These are phyloP conservation scores for Macrolepiota albuminosa DNA, from an alignment of 768 basidiomycete species.

Conservation along the genomic window DNA sequence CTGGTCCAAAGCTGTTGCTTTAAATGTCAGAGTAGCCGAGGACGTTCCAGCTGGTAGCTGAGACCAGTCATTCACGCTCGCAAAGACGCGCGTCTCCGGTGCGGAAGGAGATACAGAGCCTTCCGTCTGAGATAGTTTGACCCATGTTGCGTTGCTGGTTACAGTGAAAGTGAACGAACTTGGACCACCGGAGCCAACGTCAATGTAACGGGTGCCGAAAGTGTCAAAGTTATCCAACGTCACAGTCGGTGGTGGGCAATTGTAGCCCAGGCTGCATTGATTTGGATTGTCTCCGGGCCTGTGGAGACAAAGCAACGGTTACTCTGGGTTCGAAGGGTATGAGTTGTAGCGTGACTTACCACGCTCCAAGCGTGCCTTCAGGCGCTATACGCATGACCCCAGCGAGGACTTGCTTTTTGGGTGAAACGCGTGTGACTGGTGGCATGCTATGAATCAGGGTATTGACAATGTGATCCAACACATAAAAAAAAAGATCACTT, in stretches of 20 bases:
- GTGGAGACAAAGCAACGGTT: not conserved
- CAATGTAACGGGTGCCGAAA: slow-evolving; percentile 49
- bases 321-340: not conserved
- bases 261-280: slow-evolving; percentile 48
- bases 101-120: slow-evolving; percentile 44
- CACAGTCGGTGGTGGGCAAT: slow-evolving; percentile 47
- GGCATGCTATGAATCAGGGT: slow-evolving; percentile 38
- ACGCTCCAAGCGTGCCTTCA: slow-evolving; percentile 58
- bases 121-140: slow-evolving; percentile 38
- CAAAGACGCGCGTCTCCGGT: slow-evolving; percentile 50
- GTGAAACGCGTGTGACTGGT: slow-evolving; percentile 41
- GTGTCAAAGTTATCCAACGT: slow-evolving; percentile 55
- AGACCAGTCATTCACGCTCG: slow-evolving; percentile 54
- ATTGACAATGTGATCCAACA: not conserved
- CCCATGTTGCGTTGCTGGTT: slow-evolving; percentile 47
- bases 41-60: slow-evolving; percentile 34
- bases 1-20: slow-evolving; percentile 37
- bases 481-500: slow-evolving; percentile 10
- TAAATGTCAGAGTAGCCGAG: slow-evolving; percentile 39
- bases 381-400: slow-evolving; percentile 60
- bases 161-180: slow-evolving; percentile 51
- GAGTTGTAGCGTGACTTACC: slow-evolving; percentile 27
- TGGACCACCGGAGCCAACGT: slow-evolving; percentile 59
- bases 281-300: slow-evolving; percentile 66
- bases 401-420: slow-evolving; percentile 50